Evolutionary conservation across 106 monocot species (phyloP), one percentile per base, ranked within the genome.

Genomic region (Alisma plantagoaquatica): DNA sequence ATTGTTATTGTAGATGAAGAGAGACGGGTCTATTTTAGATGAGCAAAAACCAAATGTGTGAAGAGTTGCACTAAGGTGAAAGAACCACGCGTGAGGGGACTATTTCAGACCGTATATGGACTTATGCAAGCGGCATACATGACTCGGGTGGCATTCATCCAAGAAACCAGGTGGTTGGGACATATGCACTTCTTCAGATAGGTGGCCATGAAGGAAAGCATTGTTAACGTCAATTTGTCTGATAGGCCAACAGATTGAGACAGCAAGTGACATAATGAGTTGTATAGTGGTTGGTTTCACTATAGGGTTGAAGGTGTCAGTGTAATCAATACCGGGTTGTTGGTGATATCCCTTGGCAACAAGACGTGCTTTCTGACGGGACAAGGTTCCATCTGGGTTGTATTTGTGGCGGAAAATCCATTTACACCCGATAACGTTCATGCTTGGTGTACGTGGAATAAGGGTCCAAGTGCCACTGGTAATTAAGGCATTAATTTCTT

Each of bases 271-370:
- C 0, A 52, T 2, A 1, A 52, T 15, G 2, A 29, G 1, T 2
- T 17, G 51, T 16, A 52, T 52, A 29, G 51, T 52, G 2, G 51
- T 29, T 23, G 51, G 27, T 52, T 52, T 52, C 12, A 52, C 51
- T 11, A 29, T 2, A 6, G 51, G 51, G 51, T 23, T 29, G 25
- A 27, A 52, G 3, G 51, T 52, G 14, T 52, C 51, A 52, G 27
- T 52, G 28, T 52, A 52, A 52, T 52, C 51, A 0, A 52, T 14
- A 6, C 28, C 28, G 1, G 27, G 15, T 1, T 27, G 12, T 2
- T 52, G 51, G n/a, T 23, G 22, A 29, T 28, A 52, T 2, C 51
- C 51, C 51, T 52, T 52, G 0, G 51, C 28, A 2, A 52, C 51
- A 7, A 52, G 28, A 12, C 28, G 51, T n/a, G n/a, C n/a, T n/a